Evolutionary conservation across 2,329 filamentous ascomycete species (phyloP).

Genomic region (Calycina herbarum): DNA sequence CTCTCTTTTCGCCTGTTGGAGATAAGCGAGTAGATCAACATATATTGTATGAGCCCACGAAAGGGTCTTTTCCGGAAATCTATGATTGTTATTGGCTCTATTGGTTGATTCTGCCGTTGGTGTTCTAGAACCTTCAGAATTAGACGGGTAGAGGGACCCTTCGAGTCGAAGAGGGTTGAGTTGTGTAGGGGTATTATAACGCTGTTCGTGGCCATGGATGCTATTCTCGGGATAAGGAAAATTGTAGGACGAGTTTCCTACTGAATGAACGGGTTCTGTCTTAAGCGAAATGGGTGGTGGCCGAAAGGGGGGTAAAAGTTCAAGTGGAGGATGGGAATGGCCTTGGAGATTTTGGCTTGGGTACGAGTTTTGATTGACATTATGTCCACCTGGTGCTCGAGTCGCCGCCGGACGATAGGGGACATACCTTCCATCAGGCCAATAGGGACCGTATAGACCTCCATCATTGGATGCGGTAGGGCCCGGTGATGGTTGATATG

Average conservation of each 20-base stretch:
- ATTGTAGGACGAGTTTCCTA: constrained; percentile 11
- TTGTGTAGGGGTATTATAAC: constrained; percentile 10
- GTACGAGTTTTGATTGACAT: constrained; percentile 17
- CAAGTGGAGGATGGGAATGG: constrained; percentile 16
- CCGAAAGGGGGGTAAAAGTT: constrained; percentile 21
- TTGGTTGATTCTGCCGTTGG: constrained; percentile 28
- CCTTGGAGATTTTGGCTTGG: constrained; percentile 14
- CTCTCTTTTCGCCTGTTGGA: constrained; percentile 59
- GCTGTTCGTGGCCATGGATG: constrained; percentile 11
- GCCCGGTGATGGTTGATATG: constrained; percentile 56
- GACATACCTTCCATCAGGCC: constrained; percentile 57
- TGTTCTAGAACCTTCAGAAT: constrained; percentile 26
- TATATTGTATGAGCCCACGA: constrained; percentile 72
- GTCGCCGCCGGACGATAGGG: constrained; percentile 59
- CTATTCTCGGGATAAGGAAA: constrained; percentile 14
- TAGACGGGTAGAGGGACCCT: constrained; percentile 15
- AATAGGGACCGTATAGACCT: constrained; percentile 61
- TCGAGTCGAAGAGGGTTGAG: constrained; percentile 13
- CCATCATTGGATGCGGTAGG: constrained; percentile 58
- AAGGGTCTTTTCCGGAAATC: constrained; percentile 69
- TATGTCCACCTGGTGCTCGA: constrained; percentile 49
- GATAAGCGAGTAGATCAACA: constrained; percentile 65
- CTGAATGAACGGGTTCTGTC: constrained; percentile 13
- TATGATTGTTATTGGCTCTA: constrained; percentile 37
- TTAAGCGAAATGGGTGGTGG: constrained; percentile 17